Conservation (phyloP, 805 yeast species). For the Lachancea meyersii region DNA sequence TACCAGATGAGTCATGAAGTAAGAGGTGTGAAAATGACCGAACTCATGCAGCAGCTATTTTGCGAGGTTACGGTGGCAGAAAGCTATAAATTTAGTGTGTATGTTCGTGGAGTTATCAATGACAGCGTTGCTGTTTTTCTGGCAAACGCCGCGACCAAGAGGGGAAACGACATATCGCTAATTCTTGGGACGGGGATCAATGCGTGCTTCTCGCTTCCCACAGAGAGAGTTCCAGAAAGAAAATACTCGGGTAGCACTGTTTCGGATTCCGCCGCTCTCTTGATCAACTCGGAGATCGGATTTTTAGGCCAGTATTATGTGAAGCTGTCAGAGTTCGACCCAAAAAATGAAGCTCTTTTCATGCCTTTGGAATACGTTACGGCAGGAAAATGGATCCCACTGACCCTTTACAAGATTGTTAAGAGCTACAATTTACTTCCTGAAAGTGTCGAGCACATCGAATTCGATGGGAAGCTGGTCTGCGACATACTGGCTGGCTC, state of each 20-base stretch:
- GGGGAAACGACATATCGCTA: slow-evolving; percentile 41
- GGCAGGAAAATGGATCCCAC: slow-evolving; percentile 26
- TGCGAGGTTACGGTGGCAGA: slow-evolving; percentile 11
- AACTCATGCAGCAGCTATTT: slow-evolving; percentile 36
- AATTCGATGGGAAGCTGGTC: slow-evolving; percentile 21
- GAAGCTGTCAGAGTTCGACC: slow-evolving; percentile 19
- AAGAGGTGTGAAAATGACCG: slow-evolving; percentile 37
- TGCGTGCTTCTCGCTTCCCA: slow-evolving; percentile 37
- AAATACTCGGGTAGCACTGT: slow-evolving; percentile 8
- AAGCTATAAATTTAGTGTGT: slow-evolving; percentile 33
- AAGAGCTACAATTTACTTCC: slow-evolving; percentile 10
- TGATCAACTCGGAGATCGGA: slow-evolving; percentile 28
- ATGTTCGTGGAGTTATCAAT: slow-evolving; percentile 43
- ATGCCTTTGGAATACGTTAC: slow-evolving; percentile 30
- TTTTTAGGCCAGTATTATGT: slow-evolving; percentile 22
- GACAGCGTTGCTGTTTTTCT: slow-evolving; percentile 63
- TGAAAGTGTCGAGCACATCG: neutral
- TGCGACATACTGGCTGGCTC: slow-evolving; percentile 12
- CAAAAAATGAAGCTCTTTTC: neutral
- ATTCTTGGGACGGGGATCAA: slow-evolving; percentile 69
- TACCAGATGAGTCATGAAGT: slow-evolving; percentile 42
- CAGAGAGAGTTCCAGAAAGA: slow-evolving; percentile 12
- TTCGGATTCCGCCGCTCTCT: slow-evolving; percentile 4
- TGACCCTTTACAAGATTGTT: slow-evolving; percentile 17
- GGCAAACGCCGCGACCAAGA: slow-evolving; percentile 38